Conservation (phyloP, 1,139 yeast species). For the Eremothecium gossypii region DNA sequence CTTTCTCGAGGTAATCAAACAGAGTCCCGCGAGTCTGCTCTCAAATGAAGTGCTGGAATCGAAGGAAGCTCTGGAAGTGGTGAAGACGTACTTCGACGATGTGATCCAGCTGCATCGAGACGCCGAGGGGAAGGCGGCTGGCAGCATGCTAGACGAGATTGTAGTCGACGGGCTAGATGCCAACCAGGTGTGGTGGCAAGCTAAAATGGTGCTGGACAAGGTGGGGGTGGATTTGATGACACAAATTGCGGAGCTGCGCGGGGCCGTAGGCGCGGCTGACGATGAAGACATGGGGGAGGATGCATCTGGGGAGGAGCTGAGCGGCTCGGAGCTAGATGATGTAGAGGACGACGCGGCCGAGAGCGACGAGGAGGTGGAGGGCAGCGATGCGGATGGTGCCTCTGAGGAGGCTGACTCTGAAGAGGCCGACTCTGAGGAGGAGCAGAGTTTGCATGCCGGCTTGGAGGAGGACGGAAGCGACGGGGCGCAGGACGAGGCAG, state of each 20-base stretch:
- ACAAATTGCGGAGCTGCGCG: constrained; percentile 38
- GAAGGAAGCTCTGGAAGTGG: constrained; percentile 10
- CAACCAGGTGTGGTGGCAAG: constrained; percentile 89
- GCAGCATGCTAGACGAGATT: constrained; percentile 68
- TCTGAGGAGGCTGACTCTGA: constrained; percentile 11
- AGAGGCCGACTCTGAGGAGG: constrained; percentile 7
- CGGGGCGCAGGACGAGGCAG: constrained; percentile 16
- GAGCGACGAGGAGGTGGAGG: constrained; percentile 7
- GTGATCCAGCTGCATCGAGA: constrained; percentile 19
- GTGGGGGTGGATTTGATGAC: constrained; percentile 50
- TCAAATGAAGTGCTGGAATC: constrained; percentile 13
- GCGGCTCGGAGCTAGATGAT: constrained; percentile 21
- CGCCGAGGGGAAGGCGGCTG: constrained; percentile 32
- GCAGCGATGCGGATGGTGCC: too few relatives aligned
- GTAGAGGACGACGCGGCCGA: constrained; percentile 11
- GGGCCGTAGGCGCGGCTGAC: constrained; percentile 20
- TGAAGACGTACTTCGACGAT: constrained; percentile 25
- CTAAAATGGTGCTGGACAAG: constrained; percentile 70
- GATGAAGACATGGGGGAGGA: constrained; percentile 28
- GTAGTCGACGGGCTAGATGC: constrained; percentile 83
- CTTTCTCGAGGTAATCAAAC: constrained; percentile 14
- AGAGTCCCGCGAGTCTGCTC: constrained; percentile 17
- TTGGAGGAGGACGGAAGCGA: constrained; percentile 12
- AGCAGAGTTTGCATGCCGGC: constrained; percentile 5
- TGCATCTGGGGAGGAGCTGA: constrained; percentile 24